Percentiles rank a stretch among this genome's conserved stretches.
These are phyloP conservation scores for Cyathus olla DNA, from an alignment of 1,284 basidiomycete genomes.

Conservation along the genomic window DNA sequence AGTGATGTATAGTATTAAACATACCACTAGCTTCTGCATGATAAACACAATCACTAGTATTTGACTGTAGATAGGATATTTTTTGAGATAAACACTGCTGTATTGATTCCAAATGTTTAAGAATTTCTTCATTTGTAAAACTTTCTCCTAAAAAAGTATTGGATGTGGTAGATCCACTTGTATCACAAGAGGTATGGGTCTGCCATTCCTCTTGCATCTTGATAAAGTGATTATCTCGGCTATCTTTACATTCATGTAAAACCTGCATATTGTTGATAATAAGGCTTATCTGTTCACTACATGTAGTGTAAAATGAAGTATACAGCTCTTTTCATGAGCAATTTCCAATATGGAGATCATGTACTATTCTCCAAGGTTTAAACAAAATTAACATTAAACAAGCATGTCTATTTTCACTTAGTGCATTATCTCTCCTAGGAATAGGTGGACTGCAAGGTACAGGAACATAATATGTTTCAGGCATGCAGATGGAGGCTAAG, in stretches of 20 bases:
- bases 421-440: conserved; percentile 27
- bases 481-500: conserved; percentile 14
- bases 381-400: conserved; percentile 40
- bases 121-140: background rate
- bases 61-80: conserved; percentile 12
- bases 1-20: background rate
- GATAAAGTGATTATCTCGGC: conserved; percentile 36
- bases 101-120: background rate
- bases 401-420: conserved; percentile 16
- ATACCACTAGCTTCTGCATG: conserved; percentile 3
- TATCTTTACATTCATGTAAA: conserved; percentile 46
- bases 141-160: background rate
- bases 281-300: background rate
- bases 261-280: conserved; percentile 46
- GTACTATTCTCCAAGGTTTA: conserved; percentile 32
- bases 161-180: no score
- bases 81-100: background rate
- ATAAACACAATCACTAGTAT: background rate
- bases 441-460: conserved; percentile 7
- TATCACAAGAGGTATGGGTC: background rate
- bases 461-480: conserved; percentile 6
- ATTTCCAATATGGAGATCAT: conserved; percentile 26
- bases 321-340: conserved; percentile 7
- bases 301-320: conserved; percentile 14
- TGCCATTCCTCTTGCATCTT: conserved; percentile 9